Conservation (phyloP, 2,329 filamentous ascomycete species). For the Ophiostoma sp. region DNA sequence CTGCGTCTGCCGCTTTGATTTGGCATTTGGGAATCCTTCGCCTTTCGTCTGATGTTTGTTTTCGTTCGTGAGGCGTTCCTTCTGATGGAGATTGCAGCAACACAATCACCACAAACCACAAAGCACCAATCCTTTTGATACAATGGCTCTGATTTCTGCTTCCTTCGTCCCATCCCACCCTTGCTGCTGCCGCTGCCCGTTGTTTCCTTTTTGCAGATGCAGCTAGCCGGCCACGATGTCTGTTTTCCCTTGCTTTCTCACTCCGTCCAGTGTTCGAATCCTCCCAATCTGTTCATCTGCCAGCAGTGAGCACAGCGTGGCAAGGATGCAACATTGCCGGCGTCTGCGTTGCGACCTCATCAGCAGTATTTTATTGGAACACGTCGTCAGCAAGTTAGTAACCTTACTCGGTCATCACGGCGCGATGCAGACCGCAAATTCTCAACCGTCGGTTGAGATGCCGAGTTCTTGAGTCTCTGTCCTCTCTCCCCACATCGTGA, state of each 20-base stretch:
- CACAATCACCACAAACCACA: too few species aligned
- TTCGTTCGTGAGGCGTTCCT: neutral
- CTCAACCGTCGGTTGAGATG: neutral
- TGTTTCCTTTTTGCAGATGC: neutral
- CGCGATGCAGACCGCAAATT: neutral
- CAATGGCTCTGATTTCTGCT: neutral
- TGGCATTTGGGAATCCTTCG: neutral
- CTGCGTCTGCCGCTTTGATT: neutral
- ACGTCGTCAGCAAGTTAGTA: neutral
- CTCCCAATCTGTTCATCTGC: neutral
- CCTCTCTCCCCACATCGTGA: neutral
- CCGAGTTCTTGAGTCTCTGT: neutral
- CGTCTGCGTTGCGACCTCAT: neutral
- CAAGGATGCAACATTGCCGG: constrained; percentile 9
- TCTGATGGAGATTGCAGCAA: neutral
- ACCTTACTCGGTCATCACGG: neutral
- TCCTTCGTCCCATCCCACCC: neutral
- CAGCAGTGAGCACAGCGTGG: neutral
- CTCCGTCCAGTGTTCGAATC: neutral
- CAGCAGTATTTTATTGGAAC: neutral
- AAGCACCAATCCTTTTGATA: neutral
- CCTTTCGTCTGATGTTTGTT: neutral
- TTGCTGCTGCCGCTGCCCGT: neutral
- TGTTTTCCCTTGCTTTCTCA: neutral
- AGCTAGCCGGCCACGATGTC: neutral